Conservation (phyloP, 139 green algal species). For the Dunaliella primolecta region DNA sequence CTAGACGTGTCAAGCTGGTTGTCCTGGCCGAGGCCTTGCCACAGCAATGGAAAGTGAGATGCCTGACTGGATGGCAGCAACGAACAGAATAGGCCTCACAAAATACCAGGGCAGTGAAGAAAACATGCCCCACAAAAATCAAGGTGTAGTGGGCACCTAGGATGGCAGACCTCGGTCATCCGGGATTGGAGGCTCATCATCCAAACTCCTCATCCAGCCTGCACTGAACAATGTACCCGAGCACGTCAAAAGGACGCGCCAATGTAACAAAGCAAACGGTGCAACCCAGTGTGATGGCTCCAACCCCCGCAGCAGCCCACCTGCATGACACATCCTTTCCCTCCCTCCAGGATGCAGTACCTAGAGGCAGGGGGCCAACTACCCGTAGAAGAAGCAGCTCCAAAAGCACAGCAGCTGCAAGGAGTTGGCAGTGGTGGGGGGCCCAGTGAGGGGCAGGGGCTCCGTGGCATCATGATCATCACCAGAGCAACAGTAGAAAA, state of each 20-base stretch:
- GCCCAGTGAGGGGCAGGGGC: background rate
- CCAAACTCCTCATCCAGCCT: background rate
- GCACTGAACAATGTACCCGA: too few species aligned
- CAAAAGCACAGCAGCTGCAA: background rate
- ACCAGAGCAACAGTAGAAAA: slow-evolving; percentile 55
- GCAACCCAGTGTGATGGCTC: too few species aligned
- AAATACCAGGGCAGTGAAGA: too few species aligned
- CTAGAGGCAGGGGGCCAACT: slow-evolving; percentile 34
- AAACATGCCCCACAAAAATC: too few species aligned
- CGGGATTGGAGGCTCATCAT: background rate
- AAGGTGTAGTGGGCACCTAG: too few species aligned
- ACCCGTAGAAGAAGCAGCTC: slow-evolving; percentile 16
- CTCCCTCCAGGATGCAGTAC: slow-evolving; percentile 49
- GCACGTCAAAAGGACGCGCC: too few species aligned
- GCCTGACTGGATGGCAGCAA: too few species aligned
- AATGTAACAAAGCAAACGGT: too few species aligned
- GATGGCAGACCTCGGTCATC: background rate
- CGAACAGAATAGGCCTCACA: too few species aligned
- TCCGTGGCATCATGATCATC: slow-evolving; percentile 53
- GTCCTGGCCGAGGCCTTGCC: too few species aligned
- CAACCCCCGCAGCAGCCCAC: background rate
- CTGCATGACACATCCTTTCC: background rate
- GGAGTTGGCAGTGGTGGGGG: background rate
- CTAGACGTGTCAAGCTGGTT: too few species aligned
- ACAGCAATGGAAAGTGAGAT: too few species aligned